A percentile compares a stretch with the other conserved stretches of the same genome.
Conservation (phyloP, 805 yeast genomes). For the Cyberlindnera petersonii region DNA sequence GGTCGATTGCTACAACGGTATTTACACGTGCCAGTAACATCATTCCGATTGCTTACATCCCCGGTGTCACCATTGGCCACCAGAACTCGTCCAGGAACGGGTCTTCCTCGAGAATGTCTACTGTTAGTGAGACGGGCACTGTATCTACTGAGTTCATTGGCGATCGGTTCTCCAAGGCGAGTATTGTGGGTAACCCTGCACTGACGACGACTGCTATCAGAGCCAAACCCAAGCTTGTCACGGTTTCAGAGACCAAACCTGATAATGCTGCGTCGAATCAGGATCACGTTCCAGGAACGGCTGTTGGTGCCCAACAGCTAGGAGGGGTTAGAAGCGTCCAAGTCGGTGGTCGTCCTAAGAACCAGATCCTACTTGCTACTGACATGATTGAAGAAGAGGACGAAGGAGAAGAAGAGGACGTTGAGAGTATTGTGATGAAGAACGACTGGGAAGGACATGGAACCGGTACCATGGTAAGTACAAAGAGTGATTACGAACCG, state of each 20-base stretch:
- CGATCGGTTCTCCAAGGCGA: conserved; percentile 37
- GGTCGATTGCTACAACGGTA: conserved; percentile 53
- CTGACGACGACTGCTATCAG: conserved; percentile 64
- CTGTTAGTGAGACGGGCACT: conserved; percentile 18
- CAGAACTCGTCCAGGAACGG: conserved; percentile 4
- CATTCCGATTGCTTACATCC: conserved; percentile 88
- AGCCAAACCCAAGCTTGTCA: conserved; percentile 70
- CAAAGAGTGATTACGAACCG: conserved; percentile 24
- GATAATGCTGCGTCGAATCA: conserved; percentile 1
- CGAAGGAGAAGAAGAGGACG: conserved; percentile 12
- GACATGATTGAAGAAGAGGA: conserved; percentile 22
- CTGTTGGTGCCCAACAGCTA: conserved; percentile 22
- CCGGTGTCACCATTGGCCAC: conserved; percentile 75
- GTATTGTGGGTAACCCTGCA: conserved; percentile 40
- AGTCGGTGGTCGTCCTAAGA: conserved; percentile 14
- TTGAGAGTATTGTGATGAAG: conserved; percentile 9
- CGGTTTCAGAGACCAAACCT: conserved; percentile 28
- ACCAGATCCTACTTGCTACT: conserved; percentile 6
- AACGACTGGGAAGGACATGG: too few relatives aligned
- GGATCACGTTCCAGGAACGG: conserved; percentile 24
- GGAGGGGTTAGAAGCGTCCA: conserved; percentile 26
- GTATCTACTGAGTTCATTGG: conserved; percentile 27
- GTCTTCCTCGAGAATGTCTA: conserved; percentile 30
- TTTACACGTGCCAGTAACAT: conserved; percentile 81
- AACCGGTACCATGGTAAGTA: conserved; percentile 5